Evolutionary conservation across 2,329 filamentous ascomycete genomes (phyloP), one percentile per base, ranked within the genome.

Genomic region (Colletotrichum liriopes): DNA sequence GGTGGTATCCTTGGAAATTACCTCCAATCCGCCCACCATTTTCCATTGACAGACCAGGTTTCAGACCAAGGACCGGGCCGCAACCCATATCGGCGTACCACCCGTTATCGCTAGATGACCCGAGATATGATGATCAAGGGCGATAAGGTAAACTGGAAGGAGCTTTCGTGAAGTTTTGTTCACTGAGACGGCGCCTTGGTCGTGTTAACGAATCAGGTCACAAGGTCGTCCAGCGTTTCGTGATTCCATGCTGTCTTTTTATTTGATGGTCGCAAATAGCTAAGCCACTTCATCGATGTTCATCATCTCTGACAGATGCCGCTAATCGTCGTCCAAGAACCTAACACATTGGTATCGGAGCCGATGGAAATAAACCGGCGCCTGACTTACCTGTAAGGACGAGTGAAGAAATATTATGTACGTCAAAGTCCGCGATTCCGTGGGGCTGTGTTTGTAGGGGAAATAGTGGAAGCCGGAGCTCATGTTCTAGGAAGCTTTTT

Each of bases 401-500:
- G 14, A 23, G 7, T 14, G 9, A 2, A 29, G 16, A 29, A 29
- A 11, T 43, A 5, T 29, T 43, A 5, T 29, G n/a, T 41, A 59
- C 16, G 32, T 4, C 18, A 29, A 43, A 29, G n/a, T 6, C 37
- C 14, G 55, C 6, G 14, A 59, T 5, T 64, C 66, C 58, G 58
- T 47, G n/a, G 65, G 58, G 55, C 65, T 64, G 23, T 64, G 51
- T 26, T n/a, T 26, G 29, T 32, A 20, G n/a, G 23, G 18, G 59
- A 47, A 47, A 26, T 14, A 32, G 11, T 3, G 11, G 12, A 11
- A 23, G 49, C 18, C 29, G 49, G n/a, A 54, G 37, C 59, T 26
- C 11, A 59, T 29, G 37, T 67, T 68, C 51, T 62, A 58, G 66
- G 64, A 68, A 11, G n/a, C 23, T 8, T 20, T 64, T 32, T 55